phyloP scores from a whole-genome alignment of 2,329 filamentous ascomycete genomes.

The Incumbomyces delicatus region DNA sequence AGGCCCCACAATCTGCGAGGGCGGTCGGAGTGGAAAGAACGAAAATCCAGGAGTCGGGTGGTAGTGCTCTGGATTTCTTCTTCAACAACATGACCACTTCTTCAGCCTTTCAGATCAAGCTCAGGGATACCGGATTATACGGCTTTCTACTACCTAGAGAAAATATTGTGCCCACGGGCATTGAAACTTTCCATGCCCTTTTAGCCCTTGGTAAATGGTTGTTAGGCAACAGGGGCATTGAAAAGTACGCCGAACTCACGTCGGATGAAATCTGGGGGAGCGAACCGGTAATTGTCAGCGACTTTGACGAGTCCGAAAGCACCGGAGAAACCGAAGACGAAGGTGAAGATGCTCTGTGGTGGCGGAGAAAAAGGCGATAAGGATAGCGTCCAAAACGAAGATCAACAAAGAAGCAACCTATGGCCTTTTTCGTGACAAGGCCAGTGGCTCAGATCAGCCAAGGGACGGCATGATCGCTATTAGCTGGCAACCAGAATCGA shows the following conservation, averaged over 20 bases:
- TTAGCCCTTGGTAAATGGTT: conserved; percentile 77
- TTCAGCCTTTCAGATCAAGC: conserved; percentile 86
- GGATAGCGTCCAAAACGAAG: neutral
- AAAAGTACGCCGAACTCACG: conserved; percentile 8
- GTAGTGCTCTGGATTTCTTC: conserved; percentile 89
- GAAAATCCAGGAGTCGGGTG: conserved; percentile 65
- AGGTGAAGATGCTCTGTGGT: conserved; percentile 2
- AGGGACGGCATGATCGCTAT: too few species aligned
- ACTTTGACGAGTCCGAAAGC: neutral
- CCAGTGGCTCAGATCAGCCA: too few species aligned
- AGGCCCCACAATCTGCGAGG: conserved; percentile 22
- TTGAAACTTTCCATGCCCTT: conserved; percentile 75
- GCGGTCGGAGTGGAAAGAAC: conserved; percentile 30
- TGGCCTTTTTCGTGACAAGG: too few species aligned
- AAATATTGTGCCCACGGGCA: conserved; percentile 78
- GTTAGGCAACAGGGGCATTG: conserved; percentile 33
- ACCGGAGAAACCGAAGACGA: conserved; percentile 1
- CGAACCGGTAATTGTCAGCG: conserved; percentile 2
- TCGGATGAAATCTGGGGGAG: conserved; percentile 4
- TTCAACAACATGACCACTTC: conserved; percentile 75
- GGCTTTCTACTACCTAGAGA: conserved; percentile 82
- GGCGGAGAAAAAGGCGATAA: conserved; percentile 2
- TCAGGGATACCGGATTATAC: conserved; percentile 87
- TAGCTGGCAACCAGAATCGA: too few species aligned
- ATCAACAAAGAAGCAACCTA: too few species aligned